Conservation (phyloP, 768 basidiomycete species). For the Pulveroboletus ravenelii region DNA sequence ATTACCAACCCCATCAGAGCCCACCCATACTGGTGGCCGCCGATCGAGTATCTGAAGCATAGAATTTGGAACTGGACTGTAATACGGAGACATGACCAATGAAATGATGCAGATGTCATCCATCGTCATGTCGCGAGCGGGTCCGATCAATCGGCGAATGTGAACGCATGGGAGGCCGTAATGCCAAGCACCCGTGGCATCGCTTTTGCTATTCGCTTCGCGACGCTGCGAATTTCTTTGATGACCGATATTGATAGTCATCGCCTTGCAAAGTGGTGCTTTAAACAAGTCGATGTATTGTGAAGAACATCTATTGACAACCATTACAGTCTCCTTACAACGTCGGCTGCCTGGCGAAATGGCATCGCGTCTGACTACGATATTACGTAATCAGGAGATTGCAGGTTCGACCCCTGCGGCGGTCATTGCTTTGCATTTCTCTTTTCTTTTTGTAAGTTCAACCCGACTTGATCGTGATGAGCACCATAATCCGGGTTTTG, state of each 20-base stretch:
- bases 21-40: neutral
- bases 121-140: neutral
- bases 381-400: constrained; percentile 69
- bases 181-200: no score
- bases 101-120: neutral
- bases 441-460: neutral
- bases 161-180: neutral
- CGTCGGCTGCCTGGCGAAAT: constrained; percentile 81
- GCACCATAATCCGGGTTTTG: no score
- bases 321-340: rapidly evolving
- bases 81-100: neutral
- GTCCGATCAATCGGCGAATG: neutral
- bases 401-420: constrained; percentile 80
- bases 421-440: constrained; percentile 12
- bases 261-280: neutral
- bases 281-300: no score
- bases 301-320: neutral
- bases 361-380: constrained; percentile 94
- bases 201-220: neutral
- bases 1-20: constrained; percentile 4
- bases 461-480: no score
- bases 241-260: no score
- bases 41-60: constrained; percentile 15
- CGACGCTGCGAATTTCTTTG: neutral
- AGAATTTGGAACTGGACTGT: neutral